Conservation (phyloP, 768 basidiomycete genomes). For the Mycena maculata region DNA sequence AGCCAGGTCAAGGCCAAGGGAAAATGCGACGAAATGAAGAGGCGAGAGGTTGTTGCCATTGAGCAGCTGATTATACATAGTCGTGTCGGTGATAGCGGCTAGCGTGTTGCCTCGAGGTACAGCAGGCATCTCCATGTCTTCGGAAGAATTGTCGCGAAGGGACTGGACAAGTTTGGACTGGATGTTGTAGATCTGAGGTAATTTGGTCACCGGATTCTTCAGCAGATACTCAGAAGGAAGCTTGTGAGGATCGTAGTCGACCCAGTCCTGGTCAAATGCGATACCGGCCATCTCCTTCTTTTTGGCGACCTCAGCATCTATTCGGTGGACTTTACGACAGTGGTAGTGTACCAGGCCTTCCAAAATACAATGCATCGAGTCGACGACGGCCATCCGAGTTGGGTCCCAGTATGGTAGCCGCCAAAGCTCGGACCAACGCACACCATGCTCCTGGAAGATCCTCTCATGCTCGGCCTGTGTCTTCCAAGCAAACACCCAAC, state of each 20-base stretch:
- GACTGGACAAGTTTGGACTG: conserved; percentile 15
- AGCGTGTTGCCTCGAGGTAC: not conserved
- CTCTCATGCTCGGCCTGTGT: conserved; percentile 20
- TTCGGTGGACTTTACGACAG: conserved; percentile 25
- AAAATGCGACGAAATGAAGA: too few relatives aligned
- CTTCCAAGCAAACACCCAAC: conserved; percentile 16
- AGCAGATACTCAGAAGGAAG: conserved; percentile 11
- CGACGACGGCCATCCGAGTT: conserved; percentile 36
- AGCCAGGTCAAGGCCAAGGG: too few relatives aligned
- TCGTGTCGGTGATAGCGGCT: conserved; percentile 1
- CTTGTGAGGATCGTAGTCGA: conserved; percentile 10
- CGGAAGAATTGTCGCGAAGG: not conserved
- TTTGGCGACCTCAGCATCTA: conserved; percentile 16
- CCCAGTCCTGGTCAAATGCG: conserved; percentile 20
- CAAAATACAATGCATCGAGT: conserved; percentile 45
- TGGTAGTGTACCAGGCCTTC: conserved; percentile 35
- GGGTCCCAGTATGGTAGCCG: conserved; percentile 45
- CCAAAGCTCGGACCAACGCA: conserved; percentile 39
- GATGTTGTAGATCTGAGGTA: not conserved
- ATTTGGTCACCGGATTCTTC: not conserved
- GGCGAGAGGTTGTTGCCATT: too few relatives aligned
- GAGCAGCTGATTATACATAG: too few relatives aligned
- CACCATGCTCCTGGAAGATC: conserved; percentile 32
- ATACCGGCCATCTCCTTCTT: conserved; percentile 1
- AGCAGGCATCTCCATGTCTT: conserved; percentile 12